Evolutionary conservation across 1,284 basidiomycete genomes (phyloP), one percentile per base, ranked within the genome.

Genomic region (Porogramme epimiltina): DNA sequence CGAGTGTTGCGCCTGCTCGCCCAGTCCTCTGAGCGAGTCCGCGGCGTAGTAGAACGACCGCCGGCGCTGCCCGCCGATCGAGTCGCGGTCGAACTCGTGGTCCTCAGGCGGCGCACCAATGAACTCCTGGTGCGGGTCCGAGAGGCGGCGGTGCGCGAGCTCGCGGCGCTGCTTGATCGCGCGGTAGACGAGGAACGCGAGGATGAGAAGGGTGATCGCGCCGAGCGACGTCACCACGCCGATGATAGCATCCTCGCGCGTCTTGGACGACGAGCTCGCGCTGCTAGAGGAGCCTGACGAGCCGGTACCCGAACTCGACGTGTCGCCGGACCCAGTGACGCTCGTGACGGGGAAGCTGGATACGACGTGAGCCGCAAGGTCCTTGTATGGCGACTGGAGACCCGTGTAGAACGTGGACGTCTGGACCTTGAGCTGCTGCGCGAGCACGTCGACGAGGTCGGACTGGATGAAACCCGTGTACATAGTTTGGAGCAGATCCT

Each of bases 1-100:
- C 22, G 49, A 38, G 23, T 24, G 22, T n/a, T n/a, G n/a, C n/a
- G n/a, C n/a, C 18, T 51, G 49, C 18, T 61, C 58, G 23, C 77
- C 71, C 61, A 68, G 82, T 3, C 84, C 85, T 31, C 85, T 73
- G 66, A 92, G 68, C 56, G 84, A 86, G 66, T 91, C 89, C 70
- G 91, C 89, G 3, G 89, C 89, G 65, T 82, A 92, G 70, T 91
- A 92, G 75, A 91, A 92, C 59, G 85, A 89, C 51, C 88, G 69
- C 47, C 89, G 72, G 45, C 89, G 75, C 66, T 81, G 79, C 8
- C 82, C 85, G 22, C 88, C 88, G 2, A 89, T 68, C 53, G 79
- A 84, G 62, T 90, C 87, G 62, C 82, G 79, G 65, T 90, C 85
- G 62, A 90, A 89, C 42, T 89, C 82, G 48, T 84, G 75, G 19